Percentiles rank a stretch among this genome's conserved stretches.
phyloP scores from a whole-genome alignment of 2,329 filamentous ascomycete genomes.

The Neofusicoccum umdonicola region DNA sequence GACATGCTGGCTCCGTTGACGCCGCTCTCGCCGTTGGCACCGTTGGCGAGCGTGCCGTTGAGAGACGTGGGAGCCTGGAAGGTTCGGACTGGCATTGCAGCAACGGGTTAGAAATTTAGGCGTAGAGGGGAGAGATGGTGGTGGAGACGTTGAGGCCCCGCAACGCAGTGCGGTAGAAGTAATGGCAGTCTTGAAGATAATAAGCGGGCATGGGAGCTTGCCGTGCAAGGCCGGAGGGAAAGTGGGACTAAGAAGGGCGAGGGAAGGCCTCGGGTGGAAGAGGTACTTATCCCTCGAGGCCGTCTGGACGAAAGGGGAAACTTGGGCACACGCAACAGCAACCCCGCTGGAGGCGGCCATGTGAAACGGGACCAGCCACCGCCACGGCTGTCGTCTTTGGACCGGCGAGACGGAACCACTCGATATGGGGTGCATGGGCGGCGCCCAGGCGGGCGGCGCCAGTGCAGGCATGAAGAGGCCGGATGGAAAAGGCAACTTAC shows the following conservation, averaged over 20 bases:
- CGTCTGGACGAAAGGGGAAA: constrained; percentile 15
- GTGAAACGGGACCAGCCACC: constrained; percentile 31
- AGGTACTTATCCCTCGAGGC: not conserved
- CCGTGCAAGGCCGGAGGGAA: not conserved
- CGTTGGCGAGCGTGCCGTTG: constrained; percentile 61
- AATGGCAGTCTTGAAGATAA: constrained; percentile 83
- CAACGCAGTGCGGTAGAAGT: constrained; percentile 87
- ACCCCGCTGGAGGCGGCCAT: constrained; percentile 24
- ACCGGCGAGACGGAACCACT: constrained; percentile 4
- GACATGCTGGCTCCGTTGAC: constrained; percentile 38
- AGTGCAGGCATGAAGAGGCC: not conserved
- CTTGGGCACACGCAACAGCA: not conserved
- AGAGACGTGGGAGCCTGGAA: constrained; percentile 72
- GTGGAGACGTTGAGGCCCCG: constrained; percentile 82
- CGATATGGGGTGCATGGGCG: not conserved
- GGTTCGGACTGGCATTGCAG: constrained; percentile 63
- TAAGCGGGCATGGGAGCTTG: constrained; percentile 70
- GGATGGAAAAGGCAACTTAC: not conserved
- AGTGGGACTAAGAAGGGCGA: not conserved
- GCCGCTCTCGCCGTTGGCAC: constrained; percentile 20
- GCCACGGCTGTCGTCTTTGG: not conserved
- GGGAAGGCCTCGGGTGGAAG: constrained; percentile 3
- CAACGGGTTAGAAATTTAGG: constrained; percentile 55
- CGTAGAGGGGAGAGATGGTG: constrained; percentile 72
- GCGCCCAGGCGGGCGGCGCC: not conserved